phyloP scores from a whole-genome alignment of 1,284 basidiomycete genomes.

The Mycena sp. region DNA sequence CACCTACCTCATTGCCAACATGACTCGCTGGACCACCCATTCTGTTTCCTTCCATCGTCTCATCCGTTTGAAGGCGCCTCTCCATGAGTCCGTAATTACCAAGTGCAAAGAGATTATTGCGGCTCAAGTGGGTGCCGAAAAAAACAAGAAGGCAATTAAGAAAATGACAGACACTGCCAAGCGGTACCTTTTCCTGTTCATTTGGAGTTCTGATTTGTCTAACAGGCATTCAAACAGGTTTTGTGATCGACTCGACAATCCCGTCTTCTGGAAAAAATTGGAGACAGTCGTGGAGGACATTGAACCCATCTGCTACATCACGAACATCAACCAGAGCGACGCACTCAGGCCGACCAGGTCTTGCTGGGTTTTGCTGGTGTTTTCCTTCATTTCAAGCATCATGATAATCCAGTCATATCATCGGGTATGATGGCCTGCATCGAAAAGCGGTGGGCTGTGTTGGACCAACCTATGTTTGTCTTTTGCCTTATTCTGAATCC shows the following conservation, averaged over 20 bases:
- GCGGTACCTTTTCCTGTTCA: too few relatives aligned
- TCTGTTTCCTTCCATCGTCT: slow-evolving; percentile 13
- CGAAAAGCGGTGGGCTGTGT: neutral
- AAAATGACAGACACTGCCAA: neutral
- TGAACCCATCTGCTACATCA: slow-evolving; percentile 17
- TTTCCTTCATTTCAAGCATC: slow-evolving; percentile 12
- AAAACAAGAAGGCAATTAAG: neutral
- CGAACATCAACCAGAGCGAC: too few relatives aligned
- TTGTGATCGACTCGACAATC: slow-evolving; percentile 1
- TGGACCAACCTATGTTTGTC: neutral
- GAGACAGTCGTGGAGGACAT: slow-evolving; percentile 6
- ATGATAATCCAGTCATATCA: neutral
- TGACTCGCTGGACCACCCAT: slow-evolving; percentile 25
- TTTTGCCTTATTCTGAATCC: too few relatives aligned
- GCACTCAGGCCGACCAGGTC: too few relatives aligned
- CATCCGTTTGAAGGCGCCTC: neutral
- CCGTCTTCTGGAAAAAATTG: slow-evolving; percentile 1
- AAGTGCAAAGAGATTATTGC: neutral
- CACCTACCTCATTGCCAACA: slow-evolving; percentile 8
- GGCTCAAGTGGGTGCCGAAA: slow-evolving; percentile 4
- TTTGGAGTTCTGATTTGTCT: too few relatives aligned
- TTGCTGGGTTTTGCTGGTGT: slow-evolving; percentile 14
- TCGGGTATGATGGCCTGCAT: slow-evolving; percentile 1
- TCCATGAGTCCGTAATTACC: neutral
- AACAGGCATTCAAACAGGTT: neutral